phyloP scores from a whole-genome alignment of 2,329 filamentous ascomycete species.

The Saccharata proteae region DNA sequence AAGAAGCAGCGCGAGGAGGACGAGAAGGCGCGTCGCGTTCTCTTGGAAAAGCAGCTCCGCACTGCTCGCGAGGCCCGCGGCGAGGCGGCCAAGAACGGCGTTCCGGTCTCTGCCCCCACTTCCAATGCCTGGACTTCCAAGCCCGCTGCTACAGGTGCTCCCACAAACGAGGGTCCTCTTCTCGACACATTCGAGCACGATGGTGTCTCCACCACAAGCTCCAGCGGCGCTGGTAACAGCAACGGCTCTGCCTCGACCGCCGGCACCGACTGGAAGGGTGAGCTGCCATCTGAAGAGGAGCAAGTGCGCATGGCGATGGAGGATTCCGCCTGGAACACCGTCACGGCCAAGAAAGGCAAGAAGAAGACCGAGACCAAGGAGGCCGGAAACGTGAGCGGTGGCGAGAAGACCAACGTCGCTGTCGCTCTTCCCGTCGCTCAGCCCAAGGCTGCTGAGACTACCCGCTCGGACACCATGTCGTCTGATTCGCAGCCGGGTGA shows the following conservation, averaged over 20 bases:
- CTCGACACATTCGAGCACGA: conserved; percentile 39
- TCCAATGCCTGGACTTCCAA: conserved; percentile 42
- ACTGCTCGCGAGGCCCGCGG: conserved; percentile 72
- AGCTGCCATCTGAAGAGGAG: conserved; percentile 48
- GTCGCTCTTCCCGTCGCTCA: conserved; percentile 17
- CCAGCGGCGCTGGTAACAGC: conserved; percentile 24
- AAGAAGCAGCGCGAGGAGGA: conserved; percentile 64
- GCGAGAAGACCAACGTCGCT: conserved; percentile 29
- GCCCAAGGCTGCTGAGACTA: conserved; percentile 6
- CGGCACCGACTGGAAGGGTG: conserved; percentile 29
- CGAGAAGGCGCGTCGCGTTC: conserved; percentile 63
- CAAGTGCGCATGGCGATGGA: conserved; percentile 41
- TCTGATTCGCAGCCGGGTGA: conserved; percentile 5
- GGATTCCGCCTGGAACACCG: conserved; percentile 50
- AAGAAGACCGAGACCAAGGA: conserved; percentile 39
- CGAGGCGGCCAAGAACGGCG: conserved; percentile 68
- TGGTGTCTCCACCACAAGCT: conserved; percentile 27
- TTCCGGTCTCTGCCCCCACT: conserved; percentile 34
- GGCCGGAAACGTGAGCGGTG: conserved; percentile 13
- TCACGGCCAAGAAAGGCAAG: conserved; percentile 42
- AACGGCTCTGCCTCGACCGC: conserved; percentile 28
- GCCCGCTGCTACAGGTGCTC: conserved; percentile 13
- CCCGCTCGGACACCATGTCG: conserved; percentile 8
- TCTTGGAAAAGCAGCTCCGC: conserved; percentile 74
- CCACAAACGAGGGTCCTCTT: conserved; percentile 19